Conservation (phyloP, 176 grass and related monocot species). For the Oropetium thomaeum region DNA sequence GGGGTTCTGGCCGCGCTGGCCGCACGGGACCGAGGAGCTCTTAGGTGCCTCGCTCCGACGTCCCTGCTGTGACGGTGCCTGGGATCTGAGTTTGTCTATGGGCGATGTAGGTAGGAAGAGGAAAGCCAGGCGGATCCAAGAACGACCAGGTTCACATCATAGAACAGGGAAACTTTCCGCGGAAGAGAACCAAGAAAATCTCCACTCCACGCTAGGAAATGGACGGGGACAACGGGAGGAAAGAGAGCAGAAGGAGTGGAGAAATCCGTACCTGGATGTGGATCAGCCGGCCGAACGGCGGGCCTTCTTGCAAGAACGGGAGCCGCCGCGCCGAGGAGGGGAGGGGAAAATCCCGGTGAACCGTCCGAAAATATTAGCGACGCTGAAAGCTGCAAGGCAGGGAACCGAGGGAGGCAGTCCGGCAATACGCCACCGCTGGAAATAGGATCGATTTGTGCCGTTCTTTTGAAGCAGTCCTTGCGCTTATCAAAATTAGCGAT, state of each 20-base stretch:
- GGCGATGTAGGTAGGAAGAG: no score
- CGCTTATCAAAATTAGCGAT: neutral
- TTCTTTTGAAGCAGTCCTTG: neutral
- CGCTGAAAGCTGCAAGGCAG: neutral
- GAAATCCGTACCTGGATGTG: slow-evolving; percentile 1
- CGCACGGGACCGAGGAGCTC: no score
- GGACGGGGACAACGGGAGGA: neutral
- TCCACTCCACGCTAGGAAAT: neutral
- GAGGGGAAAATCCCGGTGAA: neutral
- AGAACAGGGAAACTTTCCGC: neutral
- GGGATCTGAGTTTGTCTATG: no score
- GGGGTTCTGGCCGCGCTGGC: no score
- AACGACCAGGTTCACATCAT: neutral
- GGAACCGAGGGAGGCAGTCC: neutral
- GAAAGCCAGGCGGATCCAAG: no score
- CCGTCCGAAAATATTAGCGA: slow-evolving; percentile 24
- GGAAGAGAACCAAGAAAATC: neutral
- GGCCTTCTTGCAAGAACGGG: neutral
- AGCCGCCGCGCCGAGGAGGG: no score
- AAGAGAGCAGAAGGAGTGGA: no score
- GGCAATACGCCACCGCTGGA: neutral
- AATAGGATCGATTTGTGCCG: neutral
- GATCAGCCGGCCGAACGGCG: neutral
- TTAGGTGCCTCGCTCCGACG: no score
- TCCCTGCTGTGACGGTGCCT: no score